Evolutionary conservation across 768 basidiomycete genomes (phyloP).

Genomic region (Leucocoprinus sp.): DNA sequence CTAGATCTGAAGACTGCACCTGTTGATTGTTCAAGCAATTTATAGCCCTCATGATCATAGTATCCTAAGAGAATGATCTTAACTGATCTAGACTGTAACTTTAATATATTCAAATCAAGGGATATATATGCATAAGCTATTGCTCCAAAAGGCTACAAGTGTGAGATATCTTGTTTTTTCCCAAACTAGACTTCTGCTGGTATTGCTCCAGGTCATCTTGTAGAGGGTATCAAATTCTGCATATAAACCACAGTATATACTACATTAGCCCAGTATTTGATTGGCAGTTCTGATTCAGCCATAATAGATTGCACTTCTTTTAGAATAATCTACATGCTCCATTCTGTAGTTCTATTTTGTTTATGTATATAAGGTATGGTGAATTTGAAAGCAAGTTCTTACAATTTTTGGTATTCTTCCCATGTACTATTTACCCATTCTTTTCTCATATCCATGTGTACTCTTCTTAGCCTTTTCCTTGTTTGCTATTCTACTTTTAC

Average conservation of each 20-base stretch:
- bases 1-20: constrained; percentile 14
- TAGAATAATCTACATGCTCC: constrained; percentile 19
- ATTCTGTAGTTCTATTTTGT: constrained; percentile 25
- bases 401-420: neutral
- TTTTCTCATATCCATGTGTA: constrained; percentile 13
- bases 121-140: constrained; percentile 22
- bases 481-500: constrained; percentile 14
- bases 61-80: constrained; percentile 20
- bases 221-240: constrained; percentile 8
- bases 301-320: constrained; percentile 19
- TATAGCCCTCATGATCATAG: constrained; percentile 15
- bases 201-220: constrained; percentile 10
- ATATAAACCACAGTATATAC: constrained; percentile 8
- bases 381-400: constrained; percentile 11
- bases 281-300: constrained; percentile 15
- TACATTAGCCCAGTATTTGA: constrained; percentile 14
- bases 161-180: constrained; percentile 18
- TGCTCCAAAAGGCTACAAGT: constrained; percentile 24
- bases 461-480: constrained; percentile 6
- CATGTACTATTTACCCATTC: neutral
- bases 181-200: constrained; percentile 15
- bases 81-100: constrained; percentile 13
- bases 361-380: constrained; percentile 21
- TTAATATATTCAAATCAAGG: neutral
- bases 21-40: constrained; percentile 10